Evolutionary conservation across 2,329 filamentous ascomycete genomes (phyloP).

Genomic region (Pseudopyricularia cyperi): DNA sequence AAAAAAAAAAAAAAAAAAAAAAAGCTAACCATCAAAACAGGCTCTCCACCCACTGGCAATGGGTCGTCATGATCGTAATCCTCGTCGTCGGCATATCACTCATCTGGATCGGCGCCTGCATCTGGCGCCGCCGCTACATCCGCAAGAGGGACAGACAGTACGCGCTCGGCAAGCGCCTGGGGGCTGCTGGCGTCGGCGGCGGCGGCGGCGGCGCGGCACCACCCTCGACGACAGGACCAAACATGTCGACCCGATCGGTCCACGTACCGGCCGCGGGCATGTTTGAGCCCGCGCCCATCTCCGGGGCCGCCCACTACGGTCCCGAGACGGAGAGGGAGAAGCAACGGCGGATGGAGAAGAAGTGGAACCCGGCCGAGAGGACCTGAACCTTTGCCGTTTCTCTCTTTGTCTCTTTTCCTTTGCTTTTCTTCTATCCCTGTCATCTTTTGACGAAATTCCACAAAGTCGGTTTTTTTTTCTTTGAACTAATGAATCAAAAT

Average conservation of each 20-base stretch:
- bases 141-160: constrained; percentile 51
- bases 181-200: constrained; percentile 19
- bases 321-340: constrained; percentile 13
- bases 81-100: constrained; percentile 55
- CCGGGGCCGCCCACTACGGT: constrained; percentile 16
- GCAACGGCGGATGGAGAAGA: constrained; percentile 27
- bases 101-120: constrained; percentile 54
- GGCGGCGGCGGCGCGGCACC: constrained; percentile 12
- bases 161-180: constrained; percentile 28
- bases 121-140: constrained; percentile 62
- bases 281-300: constrained; percentile 24
- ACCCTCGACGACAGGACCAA: constrained; percentile 5
- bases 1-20: too few relatives aligned
- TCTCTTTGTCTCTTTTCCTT: not conserved
- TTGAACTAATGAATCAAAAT: too few relatives aligned
- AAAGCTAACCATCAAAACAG: constrained; percentile 24
- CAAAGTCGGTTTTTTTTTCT: too few relatives aligned
- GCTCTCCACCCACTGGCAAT: constrained; percentile 60
- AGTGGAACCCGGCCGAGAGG: constrained; percentile 29
- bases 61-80: constrained; percentile 71
- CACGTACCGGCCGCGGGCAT: constrained; percentile 19
- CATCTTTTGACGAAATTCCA: not conserved
- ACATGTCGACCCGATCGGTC: constrained; percentile 17
- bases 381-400: constrained; percentile 18
- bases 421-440: not conserved